Conservation (phyloP, 179 eudicot genomes). For the Spinacia oleracea region DNA sequence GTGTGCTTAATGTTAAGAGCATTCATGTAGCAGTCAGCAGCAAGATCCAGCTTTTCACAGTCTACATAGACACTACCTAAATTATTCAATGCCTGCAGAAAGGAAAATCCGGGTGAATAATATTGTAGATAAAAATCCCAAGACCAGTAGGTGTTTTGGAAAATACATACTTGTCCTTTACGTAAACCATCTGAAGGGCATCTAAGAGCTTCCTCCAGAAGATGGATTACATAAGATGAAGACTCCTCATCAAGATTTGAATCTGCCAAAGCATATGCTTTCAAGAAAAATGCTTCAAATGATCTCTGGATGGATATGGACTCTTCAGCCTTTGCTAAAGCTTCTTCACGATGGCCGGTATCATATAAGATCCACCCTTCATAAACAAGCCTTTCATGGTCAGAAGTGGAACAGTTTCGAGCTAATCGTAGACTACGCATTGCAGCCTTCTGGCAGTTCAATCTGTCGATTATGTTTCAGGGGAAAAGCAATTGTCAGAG, state of each 20-base stretch:
- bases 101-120: constrained; percentile 21
- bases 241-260: constrained; percentile 62
- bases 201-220: constrained; percentile 81
- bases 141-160: background rate
- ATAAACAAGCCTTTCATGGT: constrained; percentile 79
- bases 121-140: background rate
- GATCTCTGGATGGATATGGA: constrained; percentile 70
- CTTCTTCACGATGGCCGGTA: constrained; percentile 84
- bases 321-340: constrained; percentile 79
- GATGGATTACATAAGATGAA: constrained; percentile 60
- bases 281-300: constrained; percentile 80
- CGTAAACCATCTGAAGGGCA: constrained; percentile 88
- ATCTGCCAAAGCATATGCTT: constrained; percentile 83
- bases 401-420: constrained; percentile 61
- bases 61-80: constrained; percentile 79
- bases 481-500: constrained; percentile 12
- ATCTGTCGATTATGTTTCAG: constrained; percentile 37
- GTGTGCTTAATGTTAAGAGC: constrained; percentile 86
- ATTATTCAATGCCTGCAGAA: constrained; percentile 72
- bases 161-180: constrained; percentile 74
- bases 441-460: constrained; percentile 82
- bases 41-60: constrained; percentile 74
- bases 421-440: constrained; percentile 78
- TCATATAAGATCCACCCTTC: constrained; percentile 88
- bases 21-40: constrained; percentile 80